Conservation (phyloP, 192 early-diverging fungal species). For the Backusella morwellensis region DNA sequence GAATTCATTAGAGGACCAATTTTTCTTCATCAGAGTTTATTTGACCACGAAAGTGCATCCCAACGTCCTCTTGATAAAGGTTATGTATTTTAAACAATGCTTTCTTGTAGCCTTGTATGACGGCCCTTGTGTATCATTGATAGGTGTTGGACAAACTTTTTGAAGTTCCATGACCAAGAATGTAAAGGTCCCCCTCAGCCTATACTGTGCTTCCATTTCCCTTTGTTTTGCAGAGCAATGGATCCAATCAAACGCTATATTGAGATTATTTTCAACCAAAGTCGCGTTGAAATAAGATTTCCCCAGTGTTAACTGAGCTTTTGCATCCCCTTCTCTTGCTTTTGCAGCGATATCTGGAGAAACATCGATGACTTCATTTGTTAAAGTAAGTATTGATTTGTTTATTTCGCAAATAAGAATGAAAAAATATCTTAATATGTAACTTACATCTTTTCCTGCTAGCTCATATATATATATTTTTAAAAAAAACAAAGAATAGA, state of each 20-base stretch:
- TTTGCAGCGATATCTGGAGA: background rate
- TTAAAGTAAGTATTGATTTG: background rate
- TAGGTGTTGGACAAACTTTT: background rate
- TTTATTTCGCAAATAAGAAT: background rate
- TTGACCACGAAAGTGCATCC: background rate
- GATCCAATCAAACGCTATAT: background rate
- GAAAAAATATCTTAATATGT: background rate
- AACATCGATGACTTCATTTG: background rate
- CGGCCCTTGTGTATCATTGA: background rate
- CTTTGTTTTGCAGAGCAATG: background rate
- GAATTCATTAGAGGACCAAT: background rate
- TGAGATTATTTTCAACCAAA: background rate
- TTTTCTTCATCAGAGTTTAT: background rate
- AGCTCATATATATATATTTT: too few species aligned
- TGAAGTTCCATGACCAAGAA: background rate
- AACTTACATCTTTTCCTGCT: background rate
- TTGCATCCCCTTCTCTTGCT: background rate
- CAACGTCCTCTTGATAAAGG: background rate
- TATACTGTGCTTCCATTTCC: background rate
- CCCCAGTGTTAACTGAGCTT: background rate
- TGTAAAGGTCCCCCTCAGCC: background rate
- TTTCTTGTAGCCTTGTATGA: background rate
- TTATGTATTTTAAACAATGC: background rate
- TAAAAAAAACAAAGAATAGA: background rate
- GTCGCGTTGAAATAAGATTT: background rate